phyloP scores from a whole-genome alignment of 1,139 yeast species.

The Martiniozyma asiatica region DNA sequence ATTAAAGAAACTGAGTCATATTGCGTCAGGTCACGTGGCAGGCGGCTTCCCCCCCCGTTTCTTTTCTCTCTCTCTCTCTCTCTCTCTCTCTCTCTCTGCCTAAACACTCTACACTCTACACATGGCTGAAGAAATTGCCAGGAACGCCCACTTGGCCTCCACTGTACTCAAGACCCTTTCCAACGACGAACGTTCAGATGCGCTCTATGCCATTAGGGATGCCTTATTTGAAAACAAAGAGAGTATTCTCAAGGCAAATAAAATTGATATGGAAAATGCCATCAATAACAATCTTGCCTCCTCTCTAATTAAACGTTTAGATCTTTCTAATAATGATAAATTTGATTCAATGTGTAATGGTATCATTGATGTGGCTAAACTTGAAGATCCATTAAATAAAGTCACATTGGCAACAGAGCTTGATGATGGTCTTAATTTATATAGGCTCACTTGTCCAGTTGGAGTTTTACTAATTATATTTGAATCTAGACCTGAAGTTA shows the following conservation, averaged over 20 bases:
- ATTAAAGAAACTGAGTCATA: too few relatives aligned
- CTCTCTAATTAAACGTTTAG: conserved; percentile 72
- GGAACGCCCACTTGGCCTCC: conserved; percentile 66
- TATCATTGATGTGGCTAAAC: conserved; percentile 73
- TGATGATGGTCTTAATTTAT: conserved; percentile 77
- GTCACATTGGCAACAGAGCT: conserved; percentile 69
- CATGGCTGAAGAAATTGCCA: conserved; percentile 67
- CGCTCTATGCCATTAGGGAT: conserved; percentile 61
- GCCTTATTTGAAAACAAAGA: conserved; percentile 47
- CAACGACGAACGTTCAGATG: conserved; percentile 60
- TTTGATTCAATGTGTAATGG: conserved; percentile 94
- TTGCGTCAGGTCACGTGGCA: neutral
- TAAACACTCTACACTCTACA: too few relatives aligned
- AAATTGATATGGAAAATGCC: conserved; percentile 65
- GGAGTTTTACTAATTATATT: conserved; percentile 90
- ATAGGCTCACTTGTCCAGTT: conserved; percentile 81
- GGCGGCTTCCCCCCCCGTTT: neutral
- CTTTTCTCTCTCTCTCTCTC: neutral
- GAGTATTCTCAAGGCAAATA: conserved; percentile 59
- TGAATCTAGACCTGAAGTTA: conserved; percentile 96
- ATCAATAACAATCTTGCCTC: conserved; percentile 41
- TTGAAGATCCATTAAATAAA: conserved; percentile 87
- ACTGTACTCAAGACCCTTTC: conserved; percentile 66
- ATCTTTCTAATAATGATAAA: conserved; percentile 69
- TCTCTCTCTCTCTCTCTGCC: neutral